Evolutionary conservation across 2,329 filamentous ascomycete species (phyloP).

Genomic region (Colletotrichum incanum): DNA sequence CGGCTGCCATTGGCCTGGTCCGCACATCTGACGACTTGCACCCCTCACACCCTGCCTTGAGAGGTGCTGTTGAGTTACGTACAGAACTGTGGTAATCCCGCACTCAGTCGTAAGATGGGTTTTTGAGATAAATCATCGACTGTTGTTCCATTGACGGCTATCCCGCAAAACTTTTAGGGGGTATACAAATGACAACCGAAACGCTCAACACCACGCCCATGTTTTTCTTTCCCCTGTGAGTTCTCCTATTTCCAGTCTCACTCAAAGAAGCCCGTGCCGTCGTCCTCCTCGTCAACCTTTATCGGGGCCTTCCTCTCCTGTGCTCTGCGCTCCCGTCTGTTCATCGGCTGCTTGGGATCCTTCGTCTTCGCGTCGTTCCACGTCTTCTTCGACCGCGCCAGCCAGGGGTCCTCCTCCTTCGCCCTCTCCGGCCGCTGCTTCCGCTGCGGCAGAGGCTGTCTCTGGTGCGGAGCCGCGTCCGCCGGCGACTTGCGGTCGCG

Average conservation of each 20-base stretch:
- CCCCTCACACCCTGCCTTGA: background rate
- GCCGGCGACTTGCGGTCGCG: slow-evolving; percentile 65
- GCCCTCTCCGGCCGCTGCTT: slow-evolving; percentile 41
- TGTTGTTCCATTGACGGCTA: slow-evolving; percentile 18
- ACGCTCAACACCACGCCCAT: slow-evolving; percentile 31
- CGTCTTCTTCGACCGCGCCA: slow-evolving; percentile 27
- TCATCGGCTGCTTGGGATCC: slow-evolving; percentile 44
- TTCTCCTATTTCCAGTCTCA: slow-evolving; percentile 42
- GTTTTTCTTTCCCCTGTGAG: background rate
- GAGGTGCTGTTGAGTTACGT: background rate
- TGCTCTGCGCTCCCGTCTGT: slow-evolving; percentile 42
- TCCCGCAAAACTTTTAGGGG: slow-evolving; percentile 33
- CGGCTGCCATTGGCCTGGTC: background rate
- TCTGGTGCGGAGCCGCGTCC: slow-evolving; percentile 44
- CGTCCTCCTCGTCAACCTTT: slow-evolving; percentile 62
- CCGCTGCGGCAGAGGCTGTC: slow-evolving; percentile 37
- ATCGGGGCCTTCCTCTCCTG: slow-evolving; percentile 53
- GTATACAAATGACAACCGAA: slow-evolving; percentile 37
- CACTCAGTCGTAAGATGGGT: background rate
- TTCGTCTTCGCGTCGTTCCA: slow-evolving; percentile 37
- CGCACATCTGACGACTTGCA: slow-evolving; percentile 1
- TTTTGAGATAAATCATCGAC: slow-evolving; percentile 1
- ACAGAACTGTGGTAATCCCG: background rate
- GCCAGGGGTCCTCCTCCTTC: slow-evolving; percentile 58
- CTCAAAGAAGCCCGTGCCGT: slow-evolving; percentile 74